A percentile compares a stretch with the other conserved stretches of the same genome.
phyloP scores from a whole-genome alignment of 345 rosid genomes.

The Camelina neglecta region DNA sequence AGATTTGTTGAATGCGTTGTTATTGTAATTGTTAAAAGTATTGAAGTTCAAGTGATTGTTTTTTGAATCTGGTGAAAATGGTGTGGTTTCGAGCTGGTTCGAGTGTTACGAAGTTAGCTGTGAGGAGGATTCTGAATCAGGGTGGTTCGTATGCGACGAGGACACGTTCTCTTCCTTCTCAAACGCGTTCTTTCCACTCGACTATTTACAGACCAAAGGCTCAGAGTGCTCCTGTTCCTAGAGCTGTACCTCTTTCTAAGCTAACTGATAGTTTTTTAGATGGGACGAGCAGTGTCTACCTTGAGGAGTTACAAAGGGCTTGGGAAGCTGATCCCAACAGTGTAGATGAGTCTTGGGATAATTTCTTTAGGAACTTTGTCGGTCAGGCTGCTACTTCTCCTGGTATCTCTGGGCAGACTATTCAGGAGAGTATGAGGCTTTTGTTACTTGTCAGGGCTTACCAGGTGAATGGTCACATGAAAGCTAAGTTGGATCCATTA shows the following conservation, averaged over 20 bases:
- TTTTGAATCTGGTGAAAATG: conserved; percentile 50
- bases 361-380: conserved; percentile 81
- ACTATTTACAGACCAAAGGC: conserved; percentile 59
- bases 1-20: conserved; percentile 17
- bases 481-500: conserved; percentile 76
- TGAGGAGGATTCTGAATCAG: conserved; percentile 66
- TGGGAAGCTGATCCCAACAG: conserved; percentile 80
- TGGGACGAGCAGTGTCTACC: conserved; percentile 80
- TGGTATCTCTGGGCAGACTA: conserved; percentile 86
- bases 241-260: conserved; percentile 78
- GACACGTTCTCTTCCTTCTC: conserved; percentile 53
- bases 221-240: conserved; percentile 73
- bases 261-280: conserved; percentile 81
- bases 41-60: conserved; percentile 5
- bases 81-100: conserved; percentile 80
- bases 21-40: conserved; percentile 19
- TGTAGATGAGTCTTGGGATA: conserved; percentile 90
- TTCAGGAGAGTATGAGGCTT: conserved; percentile 88
- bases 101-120: conserved; percentile 61
- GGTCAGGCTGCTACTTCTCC: conserved; percentile 79
- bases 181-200: conserved; percentile 54
- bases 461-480: conserved; percentile 91
- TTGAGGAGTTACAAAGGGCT: conserved; percentile 81
- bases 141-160: conserved; percentile 58
- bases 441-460: conserved; percentile 79